Evolutionary conservation across 495 filamentous ascomycete genomes (phyloP).

Genomic region (Recurvomyces mirabilis): DNA sequence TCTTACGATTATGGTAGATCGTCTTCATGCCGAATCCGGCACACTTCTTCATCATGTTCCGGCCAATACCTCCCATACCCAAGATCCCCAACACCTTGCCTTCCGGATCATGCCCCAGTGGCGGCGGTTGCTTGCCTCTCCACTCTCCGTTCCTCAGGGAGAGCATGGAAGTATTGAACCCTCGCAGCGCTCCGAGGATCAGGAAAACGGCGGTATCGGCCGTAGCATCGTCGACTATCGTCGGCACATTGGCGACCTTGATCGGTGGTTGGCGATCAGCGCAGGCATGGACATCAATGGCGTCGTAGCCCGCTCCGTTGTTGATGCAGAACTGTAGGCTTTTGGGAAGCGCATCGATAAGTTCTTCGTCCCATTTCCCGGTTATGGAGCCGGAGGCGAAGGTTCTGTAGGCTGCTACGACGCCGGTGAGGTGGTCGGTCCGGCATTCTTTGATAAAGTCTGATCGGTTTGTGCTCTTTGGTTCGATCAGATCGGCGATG

Average conservation of each 20-base stretch:
- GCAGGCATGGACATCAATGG: slow-evolving; percentile 63
- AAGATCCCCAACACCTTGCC: slow-evolving; percentile 56
- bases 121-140: slow-evolving; percentile 37
- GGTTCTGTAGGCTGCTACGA: slow-evolving; percentile 63
- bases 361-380: slow-evolving; percentile 40
- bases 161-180: slow-evolving; percentile 53
- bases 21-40: slow-evolving; percentile 52
- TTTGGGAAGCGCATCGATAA: slow-evolving; percentile 49
- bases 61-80: slow-evolving; percentile 43
- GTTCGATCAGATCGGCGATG: slow-evolving; percentile 41
- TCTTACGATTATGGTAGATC: slow-evolving; percentile 54
- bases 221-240: slow-evolving; percentile 68
- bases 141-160: slow-evolving; percentile 50
- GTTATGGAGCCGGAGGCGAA: slow-evolving; percentile 57
- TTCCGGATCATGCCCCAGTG: slow-evolving; percentile 50
- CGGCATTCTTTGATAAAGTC: slow-evolving; percentile 66
- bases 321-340: slow-evolving; percentile 71
- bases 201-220: slow-evolving; percentile 70
- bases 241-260: slow-evolving; percentile 69
- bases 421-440: slow-evolving; percentile 55
- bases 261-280: slow-evolving; percentile 46
- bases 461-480: slow-evolving; percentile 41
- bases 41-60: slow-evolving; percentile 58
- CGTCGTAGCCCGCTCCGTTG: slow-evolving; percentile 77
- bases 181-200: slow-evolving; percentile 63